Conservation (phyloP, 2,329 filamentous ascomycete genomes). For the Lachnellula suecica region DNA sequence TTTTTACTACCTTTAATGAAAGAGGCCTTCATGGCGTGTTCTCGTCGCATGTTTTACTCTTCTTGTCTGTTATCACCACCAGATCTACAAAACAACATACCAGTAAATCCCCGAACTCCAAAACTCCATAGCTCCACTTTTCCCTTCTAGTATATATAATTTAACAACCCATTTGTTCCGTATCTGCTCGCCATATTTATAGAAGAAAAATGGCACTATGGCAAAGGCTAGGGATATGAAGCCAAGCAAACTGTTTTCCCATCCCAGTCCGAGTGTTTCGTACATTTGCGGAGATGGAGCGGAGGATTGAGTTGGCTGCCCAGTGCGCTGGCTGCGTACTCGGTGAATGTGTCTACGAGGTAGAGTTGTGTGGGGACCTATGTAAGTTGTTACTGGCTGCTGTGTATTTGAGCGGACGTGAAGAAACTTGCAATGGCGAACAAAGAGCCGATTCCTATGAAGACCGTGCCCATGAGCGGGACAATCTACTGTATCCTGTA, state of each 20-base stretch:
- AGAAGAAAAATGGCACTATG: slow-evolving; percentile 8
- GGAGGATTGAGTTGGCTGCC: slow-evolving; percentile 34
- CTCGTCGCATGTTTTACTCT: too few species aligned
- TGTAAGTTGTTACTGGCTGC: background rate
- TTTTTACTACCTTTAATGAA: too few species aligned
- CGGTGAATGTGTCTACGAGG: slow-evolving; percentile 34
- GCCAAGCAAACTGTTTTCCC: slow-evolving; percentile 33
- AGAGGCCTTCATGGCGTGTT: too few species aligned
- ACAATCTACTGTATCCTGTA: slow-evolving; percentile 36
- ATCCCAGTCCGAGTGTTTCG: slow-evolving; percentile 29
- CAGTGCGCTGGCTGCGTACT: slow-evolving; percentile 33
- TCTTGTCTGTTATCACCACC: too few species aligned
- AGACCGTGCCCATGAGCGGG: slow-evolving; percentile 40
- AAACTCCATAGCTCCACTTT: background rate
- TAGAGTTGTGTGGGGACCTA: slow-evolving; percentile 38
- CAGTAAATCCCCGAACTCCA: too few species aligned
- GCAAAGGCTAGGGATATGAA: slow-evolving; percentile 30
- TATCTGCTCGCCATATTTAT: slow-evolving; percentile 25
- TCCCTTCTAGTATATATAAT: background rate
- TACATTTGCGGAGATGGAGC: slow-evolving; percentile 28
- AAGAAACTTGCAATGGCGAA: background rate
- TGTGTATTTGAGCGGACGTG: background rate
- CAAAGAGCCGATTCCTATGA: slow-evolving; percentile 35
- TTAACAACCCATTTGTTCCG: slow-evolving; percentile 22
- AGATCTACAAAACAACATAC: too few species aligned